phyloP scores from a whole-genome alignment of 2,329 filamentous ascomycete species.

The Metarhizium guizhouense region DNA sequence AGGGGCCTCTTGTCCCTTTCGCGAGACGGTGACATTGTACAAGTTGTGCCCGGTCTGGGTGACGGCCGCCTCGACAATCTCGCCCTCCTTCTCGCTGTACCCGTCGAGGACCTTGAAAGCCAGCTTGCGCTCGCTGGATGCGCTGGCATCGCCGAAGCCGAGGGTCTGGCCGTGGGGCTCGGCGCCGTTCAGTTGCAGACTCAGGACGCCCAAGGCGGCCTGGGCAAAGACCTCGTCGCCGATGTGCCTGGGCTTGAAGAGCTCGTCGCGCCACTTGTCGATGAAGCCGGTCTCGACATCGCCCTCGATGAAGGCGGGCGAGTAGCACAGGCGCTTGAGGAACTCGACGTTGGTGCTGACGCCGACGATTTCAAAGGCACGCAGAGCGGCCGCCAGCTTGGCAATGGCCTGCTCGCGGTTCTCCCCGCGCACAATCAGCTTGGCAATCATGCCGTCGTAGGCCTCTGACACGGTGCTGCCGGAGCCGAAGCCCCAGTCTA shows the following conservation, averaged over 20 bases:
- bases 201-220: conserved; percentile 69
- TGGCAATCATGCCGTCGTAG: conserved; percentile 98
- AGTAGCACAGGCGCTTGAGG: conserved; percentile 76
- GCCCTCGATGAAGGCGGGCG: conserved; percentile 72
- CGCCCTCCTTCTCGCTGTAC: conserved; percentile 53
- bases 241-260: conserved; percentile 58
- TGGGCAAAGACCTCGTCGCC: conserved; percentile 74
- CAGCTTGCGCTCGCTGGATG: conserved; percentile 36
- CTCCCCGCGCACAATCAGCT: conserved; percentile 82
- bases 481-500: conserved; percentile 86
- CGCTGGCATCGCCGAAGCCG: conserved; percentile 41
- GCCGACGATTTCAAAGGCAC: conserved; percentile 86
- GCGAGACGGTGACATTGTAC: conserved; percentile 37
- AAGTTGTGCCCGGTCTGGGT: conserved; percentile 37
- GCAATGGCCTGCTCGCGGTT: conserved; percentile 73
- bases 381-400: conserved; percentile 70
- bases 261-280: conserved; percentile 70
- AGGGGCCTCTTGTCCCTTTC: conserved; percentile 28
- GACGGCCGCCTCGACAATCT: conserved; percentile 46
- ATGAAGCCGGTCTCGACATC: conserved; percentile 97
- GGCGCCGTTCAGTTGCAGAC: conserved; percentile 32
- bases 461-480: conserved; percentile 89
- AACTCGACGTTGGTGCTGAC: conserved; percentile 96
- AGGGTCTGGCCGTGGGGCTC: conserved; percentile 41
- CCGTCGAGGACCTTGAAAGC: conserved; percentile 51